phyloP scores from a whole-genome alignment of 2,329 filamentous ascomycete species.

The Rachicladosporium sp. region DNA sequence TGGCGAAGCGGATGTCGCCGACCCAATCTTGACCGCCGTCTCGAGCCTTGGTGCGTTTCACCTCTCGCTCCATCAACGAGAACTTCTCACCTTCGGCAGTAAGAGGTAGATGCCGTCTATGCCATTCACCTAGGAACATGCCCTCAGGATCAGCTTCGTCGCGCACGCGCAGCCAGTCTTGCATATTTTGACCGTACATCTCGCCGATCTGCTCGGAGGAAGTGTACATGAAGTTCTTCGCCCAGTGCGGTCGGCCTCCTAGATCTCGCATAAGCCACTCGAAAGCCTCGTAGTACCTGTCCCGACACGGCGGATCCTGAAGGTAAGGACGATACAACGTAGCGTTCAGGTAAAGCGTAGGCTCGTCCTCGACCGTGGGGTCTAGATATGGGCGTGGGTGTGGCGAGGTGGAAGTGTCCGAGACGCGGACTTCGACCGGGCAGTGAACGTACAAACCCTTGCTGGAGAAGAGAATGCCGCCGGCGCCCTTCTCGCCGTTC shows the following conservation, averaged over 20 bases:
- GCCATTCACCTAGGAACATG: conserved; percentile 87
- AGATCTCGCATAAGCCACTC: conserved; percentile 83
- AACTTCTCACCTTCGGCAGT: conserved; percentile 15
- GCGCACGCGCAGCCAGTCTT: conserved; percentile 57
- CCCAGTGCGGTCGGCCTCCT: conserved; percentile 77
- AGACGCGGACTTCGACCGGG: conserved; percentile 83
- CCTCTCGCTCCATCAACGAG: conserved; percentile 33
- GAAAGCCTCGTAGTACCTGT: conserved; percentile 76
- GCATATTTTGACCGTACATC: conserved; percentile 58
- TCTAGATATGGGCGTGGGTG: conserved; percentile 56
- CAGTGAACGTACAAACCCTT: conserved; percentile 72
- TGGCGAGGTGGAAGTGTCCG: conserved; percentile 47
- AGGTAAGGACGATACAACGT: conserved; percentile 77
- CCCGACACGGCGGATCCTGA: conserved; percentile 61
- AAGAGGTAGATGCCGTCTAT: conserved; percentile 53
- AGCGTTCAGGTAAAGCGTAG: conserved; percentile 79
- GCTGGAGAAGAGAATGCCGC: conserved; percentile 69
- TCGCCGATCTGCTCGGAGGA: conserved; percentile 47
- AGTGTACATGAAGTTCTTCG: conserved; percentile 69
- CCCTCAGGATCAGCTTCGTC: conserved; percentile 64
- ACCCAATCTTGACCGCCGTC: conserved; percentile 33
- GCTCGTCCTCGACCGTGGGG: conserved; percentile 53
- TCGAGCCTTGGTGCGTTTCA: conserved; percentile 20
- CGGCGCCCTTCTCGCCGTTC: conserved; percentile 54
- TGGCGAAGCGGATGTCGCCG: conserved; percentile 12